Percentiles rank a stretch among this genome's conserved stretches.
phyloP scores from a whole-genome alignment of 108 stramenopile genomes.

The Cafeteria roenbergensis region DNA sequence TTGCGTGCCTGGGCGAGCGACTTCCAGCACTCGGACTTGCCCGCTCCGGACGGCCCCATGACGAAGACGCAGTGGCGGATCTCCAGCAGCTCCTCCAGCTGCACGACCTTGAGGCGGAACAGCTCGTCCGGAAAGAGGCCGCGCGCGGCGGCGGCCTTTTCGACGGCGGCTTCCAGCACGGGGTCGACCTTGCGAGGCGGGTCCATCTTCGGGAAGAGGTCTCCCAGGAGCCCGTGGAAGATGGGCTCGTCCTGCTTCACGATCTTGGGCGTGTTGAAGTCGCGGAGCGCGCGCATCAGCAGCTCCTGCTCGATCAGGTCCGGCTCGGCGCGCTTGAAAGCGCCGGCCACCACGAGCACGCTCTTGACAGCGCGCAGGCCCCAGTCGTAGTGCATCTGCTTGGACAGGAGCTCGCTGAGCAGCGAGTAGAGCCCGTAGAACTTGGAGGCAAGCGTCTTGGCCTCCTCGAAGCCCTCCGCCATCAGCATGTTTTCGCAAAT shows the following conservation, averaged over 20 bases:
- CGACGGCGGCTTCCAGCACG: constrained; percentile 19
- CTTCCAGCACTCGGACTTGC: constrained; percentile 61
- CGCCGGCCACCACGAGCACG: constrained; percentile 54
- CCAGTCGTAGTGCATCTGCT: constrained; percentile 58
- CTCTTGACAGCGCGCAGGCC: constrained; percentile 56
- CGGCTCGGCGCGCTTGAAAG: constrained; percentile 47
- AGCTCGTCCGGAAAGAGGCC: constrained; percentile 21
- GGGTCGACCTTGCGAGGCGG: constrained; percentile 40
- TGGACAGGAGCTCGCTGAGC: constrained; percentile 51
- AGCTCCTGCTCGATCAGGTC: constrained; percentile 41
- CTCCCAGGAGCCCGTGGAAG: constrained; percentile 48
- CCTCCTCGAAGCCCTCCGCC: constrained; percentile 54
- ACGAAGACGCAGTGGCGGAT: constrained; percentile 57
- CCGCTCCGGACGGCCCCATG: constrained; percentile 57
- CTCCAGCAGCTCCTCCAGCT: constrained; percentile 53
- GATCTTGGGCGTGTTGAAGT: constrained; percentile 59
- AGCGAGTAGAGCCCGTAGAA: constrained; percentile 53
- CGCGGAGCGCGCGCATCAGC: constrained; percentile 55
- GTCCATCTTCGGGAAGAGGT: constrained; percentile 49
- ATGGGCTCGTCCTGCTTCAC: constrained; percentile 50
- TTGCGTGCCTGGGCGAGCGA: constrained; percentile 50
- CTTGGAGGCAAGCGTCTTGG: constrained; percentile 55
- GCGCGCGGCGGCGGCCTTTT: constrained; percentile 13
- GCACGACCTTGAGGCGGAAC: constrained; percentile 39
- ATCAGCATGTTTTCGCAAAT: constrained; percentile 65